A percentile compares a stretch with the other conserved stretches of the same genome.
Conservation (phyloP, 345 rosid species). For the Pelargonium nanum region DNA sequence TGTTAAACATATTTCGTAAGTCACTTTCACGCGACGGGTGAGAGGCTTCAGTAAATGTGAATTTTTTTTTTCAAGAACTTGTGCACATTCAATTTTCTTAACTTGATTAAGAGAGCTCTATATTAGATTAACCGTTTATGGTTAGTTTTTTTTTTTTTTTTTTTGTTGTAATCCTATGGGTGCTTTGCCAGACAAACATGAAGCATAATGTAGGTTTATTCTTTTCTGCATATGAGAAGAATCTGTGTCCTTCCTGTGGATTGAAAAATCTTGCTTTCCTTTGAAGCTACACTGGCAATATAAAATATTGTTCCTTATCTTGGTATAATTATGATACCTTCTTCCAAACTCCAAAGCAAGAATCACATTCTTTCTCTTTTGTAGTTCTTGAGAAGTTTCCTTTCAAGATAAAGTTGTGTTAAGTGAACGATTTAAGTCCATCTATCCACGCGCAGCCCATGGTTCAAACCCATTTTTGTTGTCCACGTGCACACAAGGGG, state of each 20-base stretch:
- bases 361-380: slow-evolving; percentile 22
- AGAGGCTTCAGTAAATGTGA: no score
- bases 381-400: slow-evolving; percentile 8
- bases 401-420: no score
- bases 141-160: background rate
- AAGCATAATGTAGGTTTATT: slow-evolving; percentile 1
- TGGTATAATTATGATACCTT: slow-evolving; percentile 18
- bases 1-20: no score
- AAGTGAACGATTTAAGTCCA: no score
- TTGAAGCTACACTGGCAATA: slow-evolving; percentile 19
- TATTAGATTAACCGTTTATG: no score
- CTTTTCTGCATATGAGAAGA: slow-evolving; percentile 13
- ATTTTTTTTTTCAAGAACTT: no score
- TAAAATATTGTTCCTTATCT: slow-evolving; percentile 22
- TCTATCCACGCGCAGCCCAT: no score
- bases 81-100: no score
- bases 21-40: no score
- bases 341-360: slow-evolving; percentile 18
- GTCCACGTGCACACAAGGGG: no score
- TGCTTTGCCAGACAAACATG: background rate
- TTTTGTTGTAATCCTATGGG: background rate
- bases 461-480: no score
- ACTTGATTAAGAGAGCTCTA: no score
- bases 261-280: slow-evolving; percentile 23
- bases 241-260: slow-evolving; percentile 10